Evolutionary conservation across 2,329 filamentous ascomycete species (phyloP).

Genomic region (Aspergillus glaucus): DNA sequence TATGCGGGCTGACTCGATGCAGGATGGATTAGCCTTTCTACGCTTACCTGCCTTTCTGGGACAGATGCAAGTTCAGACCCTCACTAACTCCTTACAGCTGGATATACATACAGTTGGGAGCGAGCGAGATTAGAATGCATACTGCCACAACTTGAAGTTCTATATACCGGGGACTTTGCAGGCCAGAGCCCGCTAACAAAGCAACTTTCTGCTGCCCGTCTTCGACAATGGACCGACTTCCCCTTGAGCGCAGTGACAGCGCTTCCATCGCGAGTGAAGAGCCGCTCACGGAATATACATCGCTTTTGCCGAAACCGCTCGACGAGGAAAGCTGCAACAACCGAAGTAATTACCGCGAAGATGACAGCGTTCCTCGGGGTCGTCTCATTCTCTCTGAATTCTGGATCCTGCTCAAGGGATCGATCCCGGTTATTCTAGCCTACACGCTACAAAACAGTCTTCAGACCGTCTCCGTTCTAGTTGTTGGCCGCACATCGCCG

Average conservation of each 20-base stretch:
- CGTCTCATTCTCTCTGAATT: conserved; percentile 53
- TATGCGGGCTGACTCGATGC: background rate
- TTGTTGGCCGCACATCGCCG: conserved; percentile 72
- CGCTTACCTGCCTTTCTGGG: background rate
- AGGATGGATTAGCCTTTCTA: background rate
- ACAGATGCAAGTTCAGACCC: background rate
- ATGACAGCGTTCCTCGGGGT: conserved; percentile 25
- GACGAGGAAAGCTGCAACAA: conserved; percentile 4
- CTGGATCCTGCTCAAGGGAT: conserved; percentile 60
- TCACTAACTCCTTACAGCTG: background rate
- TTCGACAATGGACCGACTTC: background rate
- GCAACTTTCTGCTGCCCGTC: background rate
- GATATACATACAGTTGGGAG: background rate
- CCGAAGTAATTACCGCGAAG: conserved; percentile 23
- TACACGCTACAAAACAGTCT: conserved; percentile 82
- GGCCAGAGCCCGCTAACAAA: too few relatives aligned
- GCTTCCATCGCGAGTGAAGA: background rate
- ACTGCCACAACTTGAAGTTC: too few relatives aligned
- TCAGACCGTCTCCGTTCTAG: conserved; percentile 73
- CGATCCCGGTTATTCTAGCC: conserved; percentile 72
- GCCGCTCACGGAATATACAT: conserved; percentile 20
- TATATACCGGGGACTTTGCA: too few relatives aligned
- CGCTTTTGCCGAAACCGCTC: conserved; percentile 20
- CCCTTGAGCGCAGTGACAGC: background rate
- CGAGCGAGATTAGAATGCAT: too few relatives aligned